Percentiles rank a stretch among this genome's conserved stretches.
These are phyloP conservation scores for Petunia secreta DNA, from an alignment of 257 asterid genomes.

Conservation along the genomic window DNA sequence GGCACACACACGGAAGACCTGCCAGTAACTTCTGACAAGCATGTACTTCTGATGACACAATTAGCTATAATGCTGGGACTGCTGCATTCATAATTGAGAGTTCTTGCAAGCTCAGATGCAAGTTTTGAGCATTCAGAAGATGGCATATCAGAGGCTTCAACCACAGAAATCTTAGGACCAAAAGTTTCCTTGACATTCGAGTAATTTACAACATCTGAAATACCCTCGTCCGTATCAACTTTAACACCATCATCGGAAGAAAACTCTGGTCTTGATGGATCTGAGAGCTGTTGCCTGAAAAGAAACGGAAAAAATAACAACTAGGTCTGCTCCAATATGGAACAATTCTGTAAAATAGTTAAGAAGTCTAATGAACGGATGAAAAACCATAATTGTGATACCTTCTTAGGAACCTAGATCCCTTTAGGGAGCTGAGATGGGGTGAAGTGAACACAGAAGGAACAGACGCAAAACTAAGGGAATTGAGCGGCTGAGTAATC, in stretches of 20 bases:
- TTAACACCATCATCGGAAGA: slow-evolving; percentile 52
- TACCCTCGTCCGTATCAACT: slow-evolving; percentile 30
- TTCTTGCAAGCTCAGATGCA: slow-evolving; percentile 48
- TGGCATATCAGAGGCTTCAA: slow-evolving; percentile 42
- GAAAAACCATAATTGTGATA: slow-evolving; percentile 32
- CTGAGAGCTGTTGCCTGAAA: slow-evolving; percentile 78
- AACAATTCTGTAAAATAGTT: no score
- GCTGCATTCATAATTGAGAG: slow-evolving; percentile 40
- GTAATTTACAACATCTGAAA: slow-evolving; percentile 28
- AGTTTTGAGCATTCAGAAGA: slow-evolving; percentile 61
- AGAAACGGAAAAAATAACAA: background rate
- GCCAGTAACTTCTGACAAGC: slow-evolving; percentile 38
- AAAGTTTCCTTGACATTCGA: slow-evolving; percentile 42
- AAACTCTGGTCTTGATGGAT: slow-evolving; percentile 92
- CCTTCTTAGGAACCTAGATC: slow-evolving; percentile 82
- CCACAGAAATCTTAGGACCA: slow-evolving; percentile 39
- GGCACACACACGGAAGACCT: slow-evolving; percentile 42
- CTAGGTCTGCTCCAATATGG: no score
- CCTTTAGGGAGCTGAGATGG: slow-evolving; percentile 61
- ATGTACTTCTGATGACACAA: slow-evolving; percentile 36
- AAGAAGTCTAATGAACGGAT: background rate
- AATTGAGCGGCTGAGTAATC: slow-evolving; percentile 69
- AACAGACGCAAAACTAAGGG: slow-evolving; percentile 69
- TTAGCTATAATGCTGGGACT: slow-evolving; percentile 46
- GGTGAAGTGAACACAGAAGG: slow-evolving; percentile 95